Base-by-base conservation (phyloP, 2,329 filamentous ascomycete genomes). In the Atkinsonella hypoxylon region DNA sequence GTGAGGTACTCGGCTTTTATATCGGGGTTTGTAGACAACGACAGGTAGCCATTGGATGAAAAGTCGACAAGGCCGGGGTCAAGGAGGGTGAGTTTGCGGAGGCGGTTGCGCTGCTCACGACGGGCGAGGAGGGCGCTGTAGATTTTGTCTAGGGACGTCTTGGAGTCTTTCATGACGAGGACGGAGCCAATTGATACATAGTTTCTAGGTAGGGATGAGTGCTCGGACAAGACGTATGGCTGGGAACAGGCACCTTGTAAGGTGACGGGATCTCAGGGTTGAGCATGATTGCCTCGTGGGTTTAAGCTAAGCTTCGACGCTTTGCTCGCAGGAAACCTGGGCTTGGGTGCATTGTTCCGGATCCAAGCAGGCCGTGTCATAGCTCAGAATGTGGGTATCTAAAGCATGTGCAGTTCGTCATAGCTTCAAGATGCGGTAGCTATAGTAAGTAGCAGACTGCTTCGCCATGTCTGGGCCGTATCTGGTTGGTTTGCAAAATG, bases 1-100 rank as follows among this genome's bases (percentile, higher is more conserved):
- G 55, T 51, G 17, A 91, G 72, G 61, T 82, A 90, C 8, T 79
- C 82, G 61, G 81, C 75, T 66, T 85, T 83, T 8, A 79, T 50
- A 13, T 61, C 62, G 0, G 65, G 60, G 34, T 69, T 62, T 2
- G 61, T 63, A 1, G 87, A 82, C 6, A 90, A 83, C 46, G 89
- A 89, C 52, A 95, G 87, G 62, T 93, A 85, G 50, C 79, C 79
- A 63, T 89, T 84, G 61, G 87, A 90, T 20, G 83, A 83, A 60
- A 94, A 86, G 67, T 94, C 88, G 46, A 82, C 78, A 20, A 79
- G 84, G 18, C 75, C 80, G 1, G 83, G 75, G 0, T 84, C 84
- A 3, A 83, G 78, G 3, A 85, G 62, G 1, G 67, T 76, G 17
- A 78, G 61, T 6, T 61, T 63, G n/a, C 76, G 71, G 8, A 75